These are phyloP conservation scores for Chytriomyces sp. DNA, from an alignment of 192 early-diverging fungal species.

Conservation along the genomic window DNA sequence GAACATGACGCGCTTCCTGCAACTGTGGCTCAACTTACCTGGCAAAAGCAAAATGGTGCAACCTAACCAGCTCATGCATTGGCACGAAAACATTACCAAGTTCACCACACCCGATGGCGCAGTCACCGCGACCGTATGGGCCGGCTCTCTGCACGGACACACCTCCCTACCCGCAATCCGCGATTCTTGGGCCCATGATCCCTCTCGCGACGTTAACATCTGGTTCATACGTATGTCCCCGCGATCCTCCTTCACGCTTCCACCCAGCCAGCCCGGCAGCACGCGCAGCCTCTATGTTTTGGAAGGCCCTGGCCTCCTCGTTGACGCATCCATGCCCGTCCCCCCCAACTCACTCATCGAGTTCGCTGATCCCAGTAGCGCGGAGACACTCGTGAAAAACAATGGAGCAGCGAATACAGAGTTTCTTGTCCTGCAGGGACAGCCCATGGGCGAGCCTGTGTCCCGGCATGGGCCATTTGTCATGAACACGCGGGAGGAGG, in stretches of 20 bases:
- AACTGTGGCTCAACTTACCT: too few relatives aligned
- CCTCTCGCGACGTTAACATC: slow-evolving; percentile 11
- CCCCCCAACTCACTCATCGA: slow-evolving; percentile 45
- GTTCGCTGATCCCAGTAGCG: slow-evolving; percentile 35
- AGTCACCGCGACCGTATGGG: slow-evolving; percentile 78
- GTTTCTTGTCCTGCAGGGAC: slow-evolving; percentile 64
- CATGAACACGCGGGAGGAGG: slow-evolving; percentile 59
- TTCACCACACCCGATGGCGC: slow-evolving; percentile 52
- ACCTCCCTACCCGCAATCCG: neutral
- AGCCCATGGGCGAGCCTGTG: slow-evolving; percentile 57
- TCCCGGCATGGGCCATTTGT: slow-evolving; percentile 63
- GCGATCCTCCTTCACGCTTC: slow-evolving; percentile 54
- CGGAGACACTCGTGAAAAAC: slow-evolving; percentile 40
- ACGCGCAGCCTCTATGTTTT: slow-evolving; percentile 25
- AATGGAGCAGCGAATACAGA: slow-evolving; percentile 44
- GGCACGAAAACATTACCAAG: slow-evolving; percentile 57
- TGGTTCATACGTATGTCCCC: slow-evolving; percentile 46
- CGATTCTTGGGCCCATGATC: slow-evolving; percentile 24
- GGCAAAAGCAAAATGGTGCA: too few relatives aligned
- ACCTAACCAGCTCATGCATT: slow-evolving; percentile 21
- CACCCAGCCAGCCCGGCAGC: slow-evolving; percentile 1
- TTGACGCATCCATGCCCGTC: slow-evolving; percentile 2
- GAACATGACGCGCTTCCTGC: too few relatives aligned
- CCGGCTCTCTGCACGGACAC: slow-evolving; percentile 62
- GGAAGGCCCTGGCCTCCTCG: slow-evolving; percentile 31